Evolutionary conservation across 2,329 filamentous ascomycete genomes (phyloP), one percentile per base, ranked within the genome.

Genomic region (Colletotrichum sp.): DNA sequence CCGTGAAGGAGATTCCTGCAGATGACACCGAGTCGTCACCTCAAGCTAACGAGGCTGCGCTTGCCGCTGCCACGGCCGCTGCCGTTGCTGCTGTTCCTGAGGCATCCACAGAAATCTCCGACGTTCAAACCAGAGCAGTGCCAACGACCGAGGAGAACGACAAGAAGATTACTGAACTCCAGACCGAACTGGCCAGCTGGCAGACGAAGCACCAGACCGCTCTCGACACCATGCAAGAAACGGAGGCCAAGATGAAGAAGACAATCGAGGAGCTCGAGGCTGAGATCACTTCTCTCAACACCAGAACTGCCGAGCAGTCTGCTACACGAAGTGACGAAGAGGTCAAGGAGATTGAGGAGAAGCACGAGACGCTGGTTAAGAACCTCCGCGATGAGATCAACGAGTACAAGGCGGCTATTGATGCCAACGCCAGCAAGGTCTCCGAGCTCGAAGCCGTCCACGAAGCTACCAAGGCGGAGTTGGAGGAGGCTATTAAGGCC

Each of bases 401-500:
- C 68, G 93, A 95, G 82, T 96, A 98, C 86, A 96, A 95, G 85
- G 87, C 90, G 5, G 91, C 94, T 49, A 93, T 98, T 80, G 90
- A 90, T 78, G 89, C 88, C 78, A 95, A 96, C 80, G 88, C 92
- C 15, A 83, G 90, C 52, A 95, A 93, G 80, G 92, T 98, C 34
- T 89, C 92, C 5, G 91, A 94, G 78, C 89, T 98, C 16, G 95
- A 98, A 84, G 86, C 93, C 78, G 91, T 93, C 6, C 94, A 98
- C 82, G 84, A 90, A 36, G 89, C 90, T 30, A 91, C 94, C 67
- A 91, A 92, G 80, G 85, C 90, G 63, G 91, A 96, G 80, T 89
- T 98, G 13, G 91, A 95, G 52, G 90, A 94, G 69, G 90, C 93
- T 60, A 88, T 89, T 10, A 89, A 91, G 69, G 89, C 91, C 1